Conservation (phyloP, 2,329 filamentous ascomycete species). For the Fusarium sp. region DNA sequence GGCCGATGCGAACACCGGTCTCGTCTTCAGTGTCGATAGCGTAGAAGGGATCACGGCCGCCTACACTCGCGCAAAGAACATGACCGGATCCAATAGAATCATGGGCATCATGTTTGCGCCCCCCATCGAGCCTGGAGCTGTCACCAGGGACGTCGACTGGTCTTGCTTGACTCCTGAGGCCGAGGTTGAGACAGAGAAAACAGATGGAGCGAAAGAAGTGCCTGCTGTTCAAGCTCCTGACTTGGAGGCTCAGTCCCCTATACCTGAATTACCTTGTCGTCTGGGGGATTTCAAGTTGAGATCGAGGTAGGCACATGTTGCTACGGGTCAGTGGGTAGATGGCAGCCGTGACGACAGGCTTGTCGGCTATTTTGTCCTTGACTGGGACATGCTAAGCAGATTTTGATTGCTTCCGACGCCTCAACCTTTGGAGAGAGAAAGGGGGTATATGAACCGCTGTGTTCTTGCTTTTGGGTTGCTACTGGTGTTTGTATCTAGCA, state of each 20-base stretch:
- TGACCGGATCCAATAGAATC: neutral
- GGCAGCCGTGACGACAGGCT: no score
- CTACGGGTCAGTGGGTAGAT: no score
- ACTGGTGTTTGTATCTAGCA: no score
- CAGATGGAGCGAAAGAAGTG: neutral
- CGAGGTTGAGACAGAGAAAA: neutral
- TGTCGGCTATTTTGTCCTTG: no score
- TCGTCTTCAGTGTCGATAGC: conserved; percentile 12
- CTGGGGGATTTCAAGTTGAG: neutral
- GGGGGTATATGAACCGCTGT: no score
- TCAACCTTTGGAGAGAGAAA: no score
- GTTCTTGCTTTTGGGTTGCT: no score
- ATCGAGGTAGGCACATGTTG: neutral
- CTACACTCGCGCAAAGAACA: neutral
- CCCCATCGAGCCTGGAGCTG: neutral
- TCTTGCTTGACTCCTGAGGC: neutral
- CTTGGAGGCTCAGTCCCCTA: neutral
- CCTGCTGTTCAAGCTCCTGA: neutral
- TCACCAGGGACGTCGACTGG: conserved; percentile 13
- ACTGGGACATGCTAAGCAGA: no score
- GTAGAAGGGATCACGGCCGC: neutral
- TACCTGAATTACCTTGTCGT: neutral
- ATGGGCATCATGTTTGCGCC: conserved; percentile 26
- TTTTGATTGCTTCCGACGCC: no score
- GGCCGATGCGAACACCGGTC: neutral